phyloP scores from a whole-genome alignment of 768 basidiomycete species.

The Auriscalpium orientale region DNA sequence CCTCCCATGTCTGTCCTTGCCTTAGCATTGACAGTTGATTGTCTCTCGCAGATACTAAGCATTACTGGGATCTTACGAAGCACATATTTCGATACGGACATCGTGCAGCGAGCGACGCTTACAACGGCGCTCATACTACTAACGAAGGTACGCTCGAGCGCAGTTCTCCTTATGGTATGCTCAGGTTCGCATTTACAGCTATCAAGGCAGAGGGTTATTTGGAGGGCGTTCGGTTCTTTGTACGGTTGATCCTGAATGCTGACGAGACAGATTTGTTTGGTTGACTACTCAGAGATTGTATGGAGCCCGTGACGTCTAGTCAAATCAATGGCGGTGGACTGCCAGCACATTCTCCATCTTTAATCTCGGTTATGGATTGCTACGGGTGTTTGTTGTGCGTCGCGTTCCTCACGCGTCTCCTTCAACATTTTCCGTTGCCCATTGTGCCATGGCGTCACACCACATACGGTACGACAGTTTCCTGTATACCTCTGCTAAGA shows the following conservation, averaged over 20 bases:
- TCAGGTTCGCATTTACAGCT: slow-evolving; percentile 11
- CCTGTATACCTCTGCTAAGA: too few species aligned
- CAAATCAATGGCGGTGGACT: too few species aligned
- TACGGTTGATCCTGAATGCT: slow-evolving; percentile 36
- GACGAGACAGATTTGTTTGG: slow-evolving; percentile 26
- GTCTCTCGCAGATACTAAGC: slow-evolving; percentile 29
- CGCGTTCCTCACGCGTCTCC: too few species aligned
- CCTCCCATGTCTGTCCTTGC: too few species aligned
- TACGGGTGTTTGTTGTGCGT: too few species aligned
- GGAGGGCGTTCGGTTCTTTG: slow-evolving; percentile 37
- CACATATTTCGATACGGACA: slow-evolving; percentile 41
- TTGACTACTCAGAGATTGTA: not conserved
- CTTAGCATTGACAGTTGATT: not conserved
- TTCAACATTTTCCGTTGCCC: too few species aligned
- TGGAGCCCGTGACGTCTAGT: too few species aligned
- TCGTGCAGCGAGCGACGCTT: slow-evolving; percentile 16
- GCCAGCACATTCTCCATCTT: too few species aligned
- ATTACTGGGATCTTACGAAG: slow-evolving; percentile 38
- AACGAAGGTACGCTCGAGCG: slow-evolving; percentile 22
- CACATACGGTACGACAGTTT: too few species aligned
- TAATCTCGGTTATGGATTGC: too few species aligned
- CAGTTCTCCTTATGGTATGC: not conserved
- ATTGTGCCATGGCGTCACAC: too few species aligned
- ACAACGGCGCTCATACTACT: slow-evolving; percentile 21
- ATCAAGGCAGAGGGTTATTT: slow-evolving; percentile 29